phyloP scores from a whole-genome alignment of 805 yeast species.

The Torulaspora microellipsoides region DNA sequence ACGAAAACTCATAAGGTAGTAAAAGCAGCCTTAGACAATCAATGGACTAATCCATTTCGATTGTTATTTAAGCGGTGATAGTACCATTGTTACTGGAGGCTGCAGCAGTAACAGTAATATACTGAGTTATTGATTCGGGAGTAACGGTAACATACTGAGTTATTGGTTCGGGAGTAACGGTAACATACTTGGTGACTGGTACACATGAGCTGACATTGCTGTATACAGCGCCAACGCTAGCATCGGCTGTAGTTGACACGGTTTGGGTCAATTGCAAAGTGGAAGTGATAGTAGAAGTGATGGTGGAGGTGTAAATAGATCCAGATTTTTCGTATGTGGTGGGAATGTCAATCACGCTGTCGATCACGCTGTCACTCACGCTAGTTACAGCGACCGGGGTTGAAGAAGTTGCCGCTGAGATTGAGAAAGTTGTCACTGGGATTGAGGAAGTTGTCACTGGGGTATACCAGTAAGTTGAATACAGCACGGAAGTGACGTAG shows the following conservation, averaged over 20 bases:
- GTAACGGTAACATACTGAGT: conserved; percentile 23
- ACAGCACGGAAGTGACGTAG: conserved; percentile 23
- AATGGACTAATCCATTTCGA: not conserved
- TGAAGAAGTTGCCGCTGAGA: not conserved
- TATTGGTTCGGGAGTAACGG: conserved; percentile 21
- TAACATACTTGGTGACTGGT: conserved; percentile 16
- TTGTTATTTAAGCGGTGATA: not conserved
- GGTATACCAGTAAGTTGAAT: conserved; percentile 21
- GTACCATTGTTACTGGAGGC: conserved; percentile 5
- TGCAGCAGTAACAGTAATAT: conserved; percentile 16
- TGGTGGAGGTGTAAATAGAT: conserved; percentile 19
- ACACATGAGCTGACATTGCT: conserved; percentile 12
- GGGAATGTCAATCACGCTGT: conserved; percentile 14
- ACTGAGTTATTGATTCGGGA: conserved; percentile 16
- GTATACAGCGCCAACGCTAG: conserved; percentile 5
- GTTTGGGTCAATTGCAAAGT: conserved; percentile 10
- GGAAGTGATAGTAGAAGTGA: conserved; percentile 22
- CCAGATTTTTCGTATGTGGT: conserved; percentile 15
- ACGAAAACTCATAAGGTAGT: not conserved
- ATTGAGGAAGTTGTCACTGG: conserved; percentile 10
- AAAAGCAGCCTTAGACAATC: not conserved
- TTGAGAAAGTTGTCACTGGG: too few relatives aligned
- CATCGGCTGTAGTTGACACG: not conserved
- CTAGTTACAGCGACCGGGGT: conserved; percentile 10
- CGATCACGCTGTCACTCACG: conserved; percentile 12